Evolutionary conservation across 176 grass and related monocot species (phyloP).

Genomic region (Musa itinerans): DNA sequence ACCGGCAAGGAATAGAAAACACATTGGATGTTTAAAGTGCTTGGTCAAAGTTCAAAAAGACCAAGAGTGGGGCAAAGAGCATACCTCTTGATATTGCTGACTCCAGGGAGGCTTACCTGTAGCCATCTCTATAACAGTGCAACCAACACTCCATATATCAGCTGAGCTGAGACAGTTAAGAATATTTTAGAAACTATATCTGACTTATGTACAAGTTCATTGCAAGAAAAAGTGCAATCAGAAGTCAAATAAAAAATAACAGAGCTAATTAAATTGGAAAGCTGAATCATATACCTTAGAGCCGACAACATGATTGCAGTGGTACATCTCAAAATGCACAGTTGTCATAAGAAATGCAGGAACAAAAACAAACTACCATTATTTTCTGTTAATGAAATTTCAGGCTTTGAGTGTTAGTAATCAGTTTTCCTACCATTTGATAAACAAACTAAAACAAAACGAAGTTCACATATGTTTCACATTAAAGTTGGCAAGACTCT

Average conservation of each 20-base stretch:
- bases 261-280: slow-evolving; percentile 1
- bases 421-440: no score
- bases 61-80: not conserved
- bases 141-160: slow-evolving; percentile 99
- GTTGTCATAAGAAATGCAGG: not conserved
- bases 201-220: not conserved
- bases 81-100: slow-evolving; percentile 93
- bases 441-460: no score
- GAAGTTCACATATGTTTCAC: no score
- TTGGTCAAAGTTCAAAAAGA: not conserved
- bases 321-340: not conserved
- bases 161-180: slow-evolving; percentile 62
- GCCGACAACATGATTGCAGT: no score
- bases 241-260: slow-evolving; percentile 5
- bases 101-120: slow-evolving; percentile 98
- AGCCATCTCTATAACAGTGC: slow-evolving; percentile 99
- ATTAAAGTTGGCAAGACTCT: no score
- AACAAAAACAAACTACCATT: no score
- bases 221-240: not conserved
- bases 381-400: no score
- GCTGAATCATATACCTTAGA: not conserved
- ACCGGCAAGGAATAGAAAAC: not conserved
- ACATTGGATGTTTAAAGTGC: not conserved
- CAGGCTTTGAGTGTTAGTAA: no score
- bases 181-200: not conserved